Percentiles rank a stretch among this genome's conserved stretches.
Evolutionary conservation across 768 basidiomycete genomes (phyloP).

Genomic region (Hygrophorus pudorinus): DNA sequence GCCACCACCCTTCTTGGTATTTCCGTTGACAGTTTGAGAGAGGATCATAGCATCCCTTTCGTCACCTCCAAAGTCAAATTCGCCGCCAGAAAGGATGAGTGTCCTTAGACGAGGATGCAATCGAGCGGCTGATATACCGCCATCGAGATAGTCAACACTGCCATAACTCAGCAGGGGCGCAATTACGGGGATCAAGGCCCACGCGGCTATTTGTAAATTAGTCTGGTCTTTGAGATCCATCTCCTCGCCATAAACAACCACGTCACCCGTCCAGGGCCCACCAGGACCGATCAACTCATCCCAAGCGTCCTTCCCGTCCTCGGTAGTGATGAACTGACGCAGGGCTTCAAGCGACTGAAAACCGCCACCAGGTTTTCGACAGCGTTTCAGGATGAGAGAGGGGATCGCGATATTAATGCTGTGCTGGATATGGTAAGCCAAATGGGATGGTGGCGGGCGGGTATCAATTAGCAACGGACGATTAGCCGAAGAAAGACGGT

Average conservation of each 20-base stretch:
- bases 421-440: constrained; percentile 51
- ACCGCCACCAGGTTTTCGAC: constrained; percentile 57
- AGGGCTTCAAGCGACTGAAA: constrained; percentile 60
- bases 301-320: constrained; percentile 64
- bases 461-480: constrained; percentile 78
- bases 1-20: constrained; percentile 28
- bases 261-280: constrained; percentile 61
- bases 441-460: constrained; percentile 57
- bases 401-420: constrained; percentile 85
- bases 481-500: constrained; percentile 35
- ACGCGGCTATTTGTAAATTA: constrained; percentile 47
- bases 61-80: constrained; percentile 15
- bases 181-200: constrained; percentile 61
- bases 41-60: constrained; percentile 6
- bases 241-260: constrained; percentile 70
- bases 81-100: constrained; percentile 37
- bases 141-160: constrained; percentile 57
- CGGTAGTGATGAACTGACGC: constrained; percentile 75
- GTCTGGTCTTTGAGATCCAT: constrained; percentile 60
- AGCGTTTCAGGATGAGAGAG: constrained; percentile 82
- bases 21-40: constrained; percentile 14
- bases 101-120: constrained; percentile 46
- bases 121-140: constrained; percentile 57
- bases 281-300: constrained; percentile 43
- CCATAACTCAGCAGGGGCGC: constrained; percentile 46